Percentiles rank a stretch among this genome's conserved stretches.
These are phyloP conservation scores for Pseudogymnoascus sp. DNA, from an alignment of 2,329 filamentous ascomycete genomes.

Conservation along the genomic window DNA sequence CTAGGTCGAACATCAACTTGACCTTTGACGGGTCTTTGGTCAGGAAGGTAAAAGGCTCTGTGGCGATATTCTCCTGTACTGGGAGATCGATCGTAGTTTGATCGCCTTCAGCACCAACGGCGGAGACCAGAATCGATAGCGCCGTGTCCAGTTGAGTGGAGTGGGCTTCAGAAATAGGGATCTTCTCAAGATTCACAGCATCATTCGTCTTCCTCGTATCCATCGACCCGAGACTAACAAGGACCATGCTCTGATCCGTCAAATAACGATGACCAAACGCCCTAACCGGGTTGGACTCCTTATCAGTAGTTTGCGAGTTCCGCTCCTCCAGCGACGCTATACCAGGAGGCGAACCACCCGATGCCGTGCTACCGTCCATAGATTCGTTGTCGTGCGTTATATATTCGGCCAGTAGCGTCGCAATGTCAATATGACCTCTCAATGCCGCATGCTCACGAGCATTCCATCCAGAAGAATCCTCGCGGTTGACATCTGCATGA, in stretches of 20 bases:
- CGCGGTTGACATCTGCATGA: conserved; percentile 64
- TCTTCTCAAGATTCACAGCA: conserved; percentile 78
- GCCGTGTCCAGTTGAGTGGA: conserved; percentile 91
- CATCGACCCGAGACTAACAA: conserved; percentile 92
- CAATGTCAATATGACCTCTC: conserved; percentile 78
- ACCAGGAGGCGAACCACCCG: conserved; percentile 39
- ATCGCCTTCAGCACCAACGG: conserved; percentile 76
- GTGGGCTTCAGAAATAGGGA: conserved; percentile 81
- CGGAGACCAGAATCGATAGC: conserved; percentile 82
- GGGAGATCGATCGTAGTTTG: conserved; percentile 85
- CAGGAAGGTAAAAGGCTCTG: conserved; percentile 86
- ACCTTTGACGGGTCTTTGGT: conserved; percentile 71
- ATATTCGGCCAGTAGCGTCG: conserved; percentile 51
- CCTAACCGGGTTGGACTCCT: conserved; percentile 72
- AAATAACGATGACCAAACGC: conserved; percentile 95
- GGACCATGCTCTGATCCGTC: conserved; percentile 76
- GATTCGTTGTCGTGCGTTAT: conserved; percentile 19
- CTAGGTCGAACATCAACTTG: conserved; percentile 86
- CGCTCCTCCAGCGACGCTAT: conserved; percentile 54
- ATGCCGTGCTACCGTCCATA: conserved; percentile 19
- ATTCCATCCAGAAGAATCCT: conserved; percentile 88
- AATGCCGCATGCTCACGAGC: conserved; percentile 88
- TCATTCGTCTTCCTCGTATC: conserved; percentile 76
- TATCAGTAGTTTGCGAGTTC: conserved; percentile 38
- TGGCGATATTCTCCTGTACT: conserved; percentile 86